phyloP scores from a whole-genome alignment of 2,329 filamentous ascomycete species.

The Ustulina deusta region DNA sequence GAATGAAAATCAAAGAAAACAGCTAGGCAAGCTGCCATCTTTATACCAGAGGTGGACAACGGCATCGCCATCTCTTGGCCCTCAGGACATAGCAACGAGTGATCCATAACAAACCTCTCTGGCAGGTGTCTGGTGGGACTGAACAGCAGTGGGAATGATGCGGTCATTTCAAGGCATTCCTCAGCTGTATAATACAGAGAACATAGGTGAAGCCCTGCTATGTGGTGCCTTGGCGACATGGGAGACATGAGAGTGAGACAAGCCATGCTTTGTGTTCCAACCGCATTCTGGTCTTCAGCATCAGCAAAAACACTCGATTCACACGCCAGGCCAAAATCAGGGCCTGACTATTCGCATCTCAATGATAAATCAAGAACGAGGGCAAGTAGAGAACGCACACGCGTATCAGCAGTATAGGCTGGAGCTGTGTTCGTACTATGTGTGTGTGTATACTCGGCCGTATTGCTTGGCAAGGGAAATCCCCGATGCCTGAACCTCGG shows the following conservation, averaged over 20 bases:
- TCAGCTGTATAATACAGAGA: slow-evolving; percentile 13
- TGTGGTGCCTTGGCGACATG: slow-evolving; percentile 37
- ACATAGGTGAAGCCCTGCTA: slow-evolving; percentile 24
- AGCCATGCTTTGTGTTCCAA: slow-evolving; percentile 32
- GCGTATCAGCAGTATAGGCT: background rate
- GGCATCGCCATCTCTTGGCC: slow-evolving; percentile 42
- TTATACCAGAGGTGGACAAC: slow-evolving; percentile 48
- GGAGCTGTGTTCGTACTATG: background rate
- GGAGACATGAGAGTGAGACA: slow-evolving; percentile 36
- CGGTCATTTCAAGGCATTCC: slow-evolving; percentile 50
- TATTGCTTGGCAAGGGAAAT: too few species aligned
- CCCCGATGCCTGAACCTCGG: background rate
- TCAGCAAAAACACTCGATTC: background rate
- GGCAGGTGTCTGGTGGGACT: slow-evolving; percentile 4
- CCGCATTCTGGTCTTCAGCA: slow-evolving; percentile 1
- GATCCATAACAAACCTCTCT: slow-evolving; percentile 38
- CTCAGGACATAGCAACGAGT: slow-evolving; percentile 32
- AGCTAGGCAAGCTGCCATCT: slow-evolving; percentile 39
- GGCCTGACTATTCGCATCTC: background rate
- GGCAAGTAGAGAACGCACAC: background rate
- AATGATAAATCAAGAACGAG: background rate
- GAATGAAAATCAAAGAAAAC: slow-evolving; percentile 23
- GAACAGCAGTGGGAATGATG: slow-evolving; percentile 44
- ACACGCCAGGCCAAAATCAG: slow-evolving; percentile 1
- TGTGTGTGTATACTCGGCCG: background rate